These are phyloP conservation scores for Cytospora mali DNA, from an alignment of 2,329 filamentous ascomycete genomes.

Conservation along the genomic window DNA sequence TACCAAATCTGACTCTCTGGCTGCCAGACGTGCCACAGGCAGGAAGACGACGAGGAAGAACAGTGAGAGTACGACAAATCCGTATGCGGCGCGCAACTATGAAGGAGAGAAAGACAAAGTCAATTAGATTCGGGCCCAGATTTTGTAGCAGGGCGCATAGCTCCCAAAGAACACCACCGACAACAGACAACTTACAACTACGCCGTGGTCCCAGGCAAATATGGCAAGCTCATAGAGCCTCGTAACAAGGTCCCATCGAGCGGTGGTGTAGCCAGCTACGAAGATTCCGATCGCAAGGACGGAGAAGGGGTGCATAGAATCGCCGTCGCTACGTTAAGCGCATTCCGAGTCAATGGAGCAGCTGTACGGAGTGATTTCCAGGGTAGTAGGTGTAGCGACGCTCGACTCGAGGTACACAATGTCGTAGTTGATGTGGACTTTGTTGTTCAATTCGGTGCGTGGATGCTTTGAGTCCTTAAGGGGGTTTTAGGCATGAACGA, in stretches of 20 bases:
- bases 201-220: slow-evolving; percentile 98
- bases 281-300: slow-evolving; percentile 96
- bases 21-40: slow-evolving; percentile 81
- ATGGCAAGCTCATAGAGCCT: slow-evolving; percentile 94
- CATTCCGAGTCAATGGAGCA: slow-evolving; percentile 44
- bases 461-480: background rate
- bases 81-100: slow-evolving; percentile 82
- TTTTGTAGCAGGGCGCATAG: background rate
- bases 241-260: slow-evolving; percentile 97
- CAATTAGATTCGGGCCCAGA: slow-evolving; percentile 14
- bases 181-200: slow-evolving; percentile 69
- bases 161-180: background rate
- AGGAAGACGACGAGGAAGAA: slow-evolving; percentile 84
- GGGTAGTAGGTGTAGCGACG: background rate
- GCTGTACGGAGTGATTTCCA: background rate
- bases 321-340: slow-evolving; percentile 46
- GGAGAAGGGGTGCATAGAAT: slow-evolving; percentile 96
- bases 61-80: slow-evolving; percentile 78
- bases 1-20: slow-evolving; percentile 79
- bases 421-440: background rate
- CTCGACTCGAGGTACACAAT: background rate
- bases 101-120: slow-evolving; percentile 14
- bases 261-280: slow-evolving; percentile 98
- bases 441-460: background rate
- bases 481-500: background rate